phyloP scores from a whole-genome alignment of 2,329 filamentous ascomycete species.

The Clarireedia sp. region DNA sequence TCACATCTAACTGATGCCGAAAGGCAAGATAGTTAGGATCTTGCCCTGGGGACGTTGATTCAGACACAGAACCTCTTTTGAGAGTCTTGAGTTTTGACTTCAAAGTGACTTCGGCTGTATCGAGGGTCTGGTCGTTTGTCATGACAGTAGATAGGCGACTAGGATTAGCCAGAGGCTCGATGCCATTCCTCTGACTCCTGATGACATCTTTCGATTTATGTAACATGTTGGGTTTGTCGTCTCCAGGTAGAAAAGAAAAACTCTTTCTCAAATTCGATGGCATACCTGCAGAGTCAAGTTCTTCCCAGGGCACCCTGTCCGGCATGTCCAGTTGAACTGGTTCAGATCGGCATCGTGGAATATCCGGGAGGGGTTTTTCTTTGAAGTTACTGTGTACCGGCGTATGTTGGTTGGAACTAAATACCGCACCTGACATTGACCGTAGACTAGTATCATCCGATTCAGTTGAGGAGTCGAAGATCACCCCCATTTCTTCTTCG shows the following conservation, averaged over 20 bases:
- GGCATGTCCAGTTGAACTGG: not conserved
- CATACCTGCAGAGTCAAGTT: not conserved
- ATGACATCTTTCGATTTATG: not conserved
- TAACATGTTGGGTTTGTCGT: constrained; percentile 13
- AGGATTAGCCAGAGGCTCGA: not conserved
- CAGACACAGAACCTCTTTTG: not conserved
- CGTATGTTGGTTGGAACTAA: not conserved
- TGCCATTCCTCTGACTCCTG: not conserved
- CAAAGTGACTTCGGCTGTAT: not conserved
- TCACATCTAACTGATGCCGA: not conserved
- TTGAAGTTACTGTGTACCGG: not conserved
- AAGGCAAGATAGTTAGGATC: not conserved
- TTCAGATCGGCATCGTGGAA: not conserved
- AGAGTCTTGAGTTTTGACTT: not conserved
- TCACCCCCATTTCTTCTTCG: constrained; percentile 10
- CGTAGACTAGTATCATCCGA: constrained; percentile 13
- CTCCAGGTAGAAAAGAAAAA: constrained; percentile 24
- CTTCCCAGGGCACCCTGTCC: not conserved
- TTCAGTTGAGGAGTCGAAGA: constrained; percentile 15
- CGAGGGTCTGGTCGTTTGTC: not conserved
- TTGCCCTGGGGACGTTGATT: not conserved
- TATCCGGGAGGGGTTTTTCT: constrained; percentile 18
- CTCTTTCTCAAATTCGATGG: constrained; percentile 8
- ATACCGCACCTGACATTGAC: not conserved
- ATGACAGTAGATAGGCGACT: constrained; percentile 2